Evolutionary conservation across 2,329 filamentous ascomycete species (phyloP).

Genomic region (Ophiostoma novo-ulmi): DNA sequence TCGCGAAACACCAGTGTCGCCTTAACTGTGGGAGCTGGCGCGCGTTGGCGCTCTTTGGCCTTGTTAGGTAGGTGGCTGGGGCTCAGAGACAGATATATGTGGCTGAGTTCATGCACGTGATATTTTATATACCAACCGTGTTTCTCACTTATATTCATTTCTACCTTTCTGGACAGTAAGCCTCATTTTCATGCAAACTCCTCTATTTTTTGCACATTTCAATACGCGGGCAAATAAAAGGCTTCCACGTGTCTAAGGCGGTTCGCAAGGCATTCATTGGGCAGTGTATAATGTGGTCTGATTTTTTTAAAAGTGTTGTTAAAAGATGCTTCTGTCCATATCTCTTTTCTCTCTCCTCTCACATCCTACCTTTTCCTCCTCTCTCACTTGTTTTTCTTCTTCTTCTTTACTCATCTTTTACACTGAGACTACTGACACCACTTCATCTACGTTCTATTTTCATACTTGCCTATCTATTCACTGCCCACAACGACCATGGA

Average conservation of each 20-base stretch:
- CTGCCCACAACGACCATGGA: background rate
- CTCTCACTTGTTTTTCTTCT: background rate
- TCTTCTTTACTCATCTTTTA: background rate
- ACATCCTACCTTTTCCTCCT: background rate
- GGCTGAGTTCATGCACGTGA: background rate
- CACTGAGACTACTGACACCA: too few species aligned
- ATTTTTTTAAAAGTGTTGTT: too few species aligned
- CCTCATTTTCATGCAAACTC: background rate
- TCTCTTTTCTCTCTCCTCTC: background rate
- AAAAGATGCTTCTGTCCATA: background rate
- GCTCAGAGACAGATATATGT: background rate
- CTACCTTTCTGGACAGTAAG: background rate
- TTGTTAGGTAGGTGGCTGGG: background rate
- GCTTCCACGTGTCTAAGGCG: background rate
- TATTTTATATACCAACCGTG: background rate
- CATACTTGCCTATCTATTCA: background rate
- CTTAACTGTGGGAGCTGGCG: slow-evolving; percentile 1
- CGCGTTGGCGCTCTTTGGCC: slow-evolving; percentile 4
- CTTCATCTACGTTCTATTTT: too few species aligned
- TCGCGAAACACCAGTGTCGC: slow-evolving; percentile 19
- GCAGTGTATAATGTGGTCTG: background rate
- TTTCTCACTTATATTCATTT: background rate
- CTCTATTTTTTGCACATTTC: background rate
- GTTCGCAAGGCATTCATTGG: background rate
- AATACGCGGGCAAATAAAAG: background rate